Evolutionary conservation across 164 flowering plant species (phyloP), one percentile per base, ranked within the genome.

Genomic region (Stephania cephalantha): DNA sequence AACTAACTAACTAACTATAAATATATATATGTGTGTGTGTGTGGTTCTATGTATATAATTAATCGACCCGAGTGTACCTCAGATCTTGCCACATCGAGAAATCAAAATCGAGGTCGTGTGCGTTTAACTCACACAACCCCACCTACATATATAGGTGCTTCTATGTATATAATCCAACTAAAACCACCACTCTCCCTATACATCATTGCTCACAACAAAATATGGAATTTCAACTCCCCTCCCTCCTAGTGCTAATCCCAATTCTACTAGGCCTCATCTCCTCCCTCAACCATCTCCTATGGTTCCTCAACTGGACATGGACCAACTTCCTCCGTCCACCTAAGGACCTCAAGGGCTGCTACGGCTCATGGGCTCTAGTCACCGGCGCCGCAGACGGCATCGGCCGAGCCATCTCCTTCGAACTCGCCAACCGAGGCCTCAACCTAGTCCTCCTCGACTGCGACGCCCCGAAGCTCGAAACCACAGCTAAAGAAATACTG

Each of bases 311-410:
- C 10, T 73, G 73, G 83, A 72, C 82, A 1, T 83, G 48, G 77
- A 35, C 46, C 46, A 70, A 58, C 7, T 86, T 87, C 73, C 9
- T 88, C 45, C 77, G 90, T 64, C 84, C 83, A 4, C 74, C 86
- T 0, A 87, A 80, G 78, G 78, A 84, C 52, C 83, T 88, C 55
- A 78, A 65, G 42, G 11, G 3, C 11, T 29, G 58, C 8, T 88
- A 88, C 71, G 88, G 91, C 31, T 73, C 88, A 1, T 88, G 91
- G 90, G 90, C 91, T 11, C 22, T 86, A 1, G 69, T 88, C 75
- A 88, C 91, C 6, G 53, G 53, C 6, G 53, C 9, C 2, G 42
- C 42, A 4, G 42, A 35, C 42, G 42, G 42, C 42, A 35, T 35
- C 55, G 55, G 55, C 9, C 2, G 15, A 13, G 55, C 55, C 55